phyloP scores from a whole-genome alignment of 2,329 filamentous ascomycete genomes.

The Magnaporthiopsis rhizophila region DNA sequence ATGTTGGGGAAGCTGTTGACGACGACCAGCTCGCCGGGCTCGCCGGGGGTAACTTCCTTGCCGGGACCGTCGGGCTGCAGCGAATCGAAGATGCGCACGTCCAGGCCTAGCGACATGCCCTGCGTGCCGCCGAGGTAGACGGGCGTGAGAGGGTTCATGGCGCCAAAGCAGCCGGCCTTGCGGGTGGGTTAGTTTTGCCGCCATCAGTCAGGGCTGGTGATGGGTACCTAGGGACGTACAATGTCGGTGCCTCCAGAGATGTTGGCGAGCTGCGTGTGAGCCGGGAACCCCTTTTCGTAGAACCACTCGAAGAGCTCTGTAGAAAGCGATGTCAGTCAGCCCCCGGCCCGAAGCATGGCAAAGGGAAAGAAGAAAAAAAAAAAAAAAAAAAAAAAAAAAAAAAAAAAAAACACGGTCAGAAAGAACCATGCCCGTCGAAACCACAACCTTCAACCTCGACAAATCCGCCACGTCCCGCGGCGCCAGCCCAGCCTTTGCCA shows the following conservation, averaged over 20 bases:
- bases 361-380: too few relatives aligned
- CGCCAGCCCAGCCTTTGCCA: slow-evolving; percentile 54
- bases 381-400: too few relatives aligned
- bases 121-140: slow-evolving; percentile 51
- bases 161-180: slow-evolving; percentile 51
- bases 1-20: slow-evolving; percentile 67
- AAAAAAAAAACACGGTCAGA: slow-evolving; percentile 38
- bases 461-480: slow-evolving; percentile 59
- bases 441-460: slow-evolving; percentile 51
- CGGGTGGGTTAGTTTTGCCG: too few relatives aligned
- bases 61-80: slow-evolving; percentile 37
- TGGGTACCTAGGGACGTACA: too few relatives aligned
- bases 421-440: slow-evolving; percentile 75
- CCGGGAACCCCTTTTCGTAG: slow-evolving; percentile 63
- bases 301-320: slow-evolving; percentile 66
- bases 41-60: slow-evolving; percentile 43
- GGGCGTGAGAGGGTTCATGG: slow-evolving; percentile 59
- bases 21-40: slow-evolving; percentile 67
- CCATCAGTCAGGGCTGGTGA: too few relatives aligned
- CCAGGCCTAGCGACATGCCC: slow-evolving; percentile 39
- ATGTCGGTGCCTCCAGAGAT: slow-evolving; percentile 74
- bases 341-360: too few relatives aligned
- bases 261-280: slow-evolving; percentile 59
- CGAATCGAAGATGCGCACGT: slow-evolving; percentile 54
- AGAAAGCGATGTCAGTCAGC: not conserved